These are phyloP conservation scores for Tulasnella sp. DNA, from an alignment of 768 basidiomycete genomes.

Conservation along the genomic window DNA sequence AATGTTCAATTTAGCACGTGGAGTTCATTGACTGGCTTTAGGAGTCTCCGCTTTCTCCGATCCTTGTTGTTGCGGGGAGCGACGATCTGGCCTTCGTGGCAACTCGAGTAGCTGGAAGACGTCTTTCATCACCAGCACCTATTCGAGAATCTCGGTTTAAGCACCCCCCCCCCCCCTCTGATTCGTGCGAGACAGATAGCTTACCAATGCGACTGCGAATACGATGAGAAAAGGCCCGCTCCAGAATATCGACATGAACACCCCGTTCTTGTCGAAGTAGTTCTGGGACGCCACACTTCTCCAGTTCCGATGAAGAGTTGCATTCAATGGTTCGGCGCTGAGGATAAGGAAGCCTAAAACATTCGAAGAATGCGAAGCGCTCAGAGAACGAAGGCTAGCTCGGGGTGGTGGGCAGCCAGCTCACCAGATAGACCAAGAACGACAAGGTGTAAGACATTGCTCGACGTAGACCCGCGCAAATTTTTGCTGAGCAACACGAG, in stretches of 20 bases:
- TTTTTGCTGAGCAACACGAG: neutral
- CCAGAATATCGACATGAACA: constrained; percentile 14
- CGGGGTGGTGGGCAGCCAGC: no score
- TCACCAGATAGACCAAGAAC: neutral
- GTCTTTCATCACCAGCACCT: neutral
- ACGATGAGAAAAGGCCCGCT: constrained; percentile 6
- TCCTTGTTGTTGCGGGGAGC: neutral
- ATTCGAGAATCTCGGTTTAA: neutral
- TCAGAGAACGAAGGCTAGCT: neutral
- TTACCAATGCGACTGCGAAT: neutral
- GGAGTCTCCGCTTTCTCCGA: neutral
- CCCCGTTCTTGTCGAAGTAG: constrained; percentile 12
- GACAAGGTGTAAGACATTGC: neutral
- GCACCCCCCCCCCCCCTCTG: neutral
- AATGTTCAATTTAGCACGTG: neutral
- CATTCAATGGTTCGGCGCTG: neutral
- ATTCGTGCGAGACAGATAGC: neutral
- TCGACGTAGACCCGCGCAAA: neutral
- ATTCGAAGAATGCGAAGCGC: neutral
- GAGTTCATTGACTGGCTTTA: neutral
- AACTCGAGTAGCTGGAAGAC: neutral
- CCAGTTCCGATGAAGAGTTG: neutral
- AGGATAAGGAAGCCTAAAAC: neutral
- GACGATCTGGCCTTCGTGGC: neutral
- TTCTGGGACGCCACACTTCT: neutral